Percentiles rank a stretch among this genome's conserved stretches.
Evolutionary conservation across 1,139 yeast genomes (phyloP).

Genomic region (Candida anutae): DNA sequence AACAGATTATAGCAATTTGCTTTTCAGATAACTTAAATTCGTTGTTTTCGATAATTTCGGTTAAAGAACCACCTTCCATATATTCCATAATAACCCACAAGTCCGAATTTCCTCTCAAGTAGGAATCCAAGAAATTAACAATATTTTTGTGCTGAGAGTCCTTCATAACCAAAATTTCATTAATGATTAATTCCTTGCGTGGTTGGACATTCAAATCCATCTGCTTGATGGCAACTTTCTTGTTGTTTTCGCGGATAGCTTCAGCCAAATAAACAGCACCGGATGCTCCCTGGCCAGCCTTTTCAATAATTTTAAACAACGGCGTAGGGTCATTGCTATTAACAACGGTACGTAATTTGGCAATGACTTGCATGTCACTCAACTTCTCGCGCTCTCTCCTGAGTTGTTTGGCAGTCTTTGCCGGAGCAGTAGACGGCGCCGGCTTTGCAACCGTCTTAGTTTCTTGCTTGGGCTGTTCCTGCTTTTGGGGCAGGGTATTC

Average conservation of each 20-base stretch:
- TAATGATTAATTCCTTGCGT: slow-evolving; percentile 79
- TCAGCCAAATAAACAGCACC: slow-evolving; percentile 93
- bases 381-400: slow-evolving; percentile 64
- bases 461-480: no score
- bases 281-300: slow-evolving; percentile 99
- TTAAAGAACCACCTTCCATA: slow-evolving; percentile 50
- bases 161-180: slow-evolving; percentile 43
- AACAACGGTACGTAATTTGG: slow-evolving; percentile 77
- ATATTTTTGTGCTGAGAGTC: slow-evolving; percentile 41
- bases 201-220: slow-evolving; percentile 93
- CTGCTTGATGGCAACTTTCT: slow-evolving; percentile 82
- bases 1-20: slow-evolving; percentile 87
- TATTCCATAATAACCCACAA: slow-evolving; percentile 23
- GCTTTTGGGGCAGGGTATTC: no score
- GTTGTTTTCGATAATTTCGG: slow-evolving; percentile 85
- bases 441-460: slow-evolving; percentile 4
- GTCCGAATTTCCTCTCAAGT: slow-evolving; percentile 34
- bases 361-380: slow-evolving; percentile 82
- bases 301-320: slow-evolving; percentile 77
- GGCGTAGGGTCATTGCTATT: slow-evolving; percentile 78
- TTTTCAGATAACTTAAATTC: slow-evolving; percentile 56
- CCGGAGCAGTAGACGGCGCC: slow-evolving; percentile 17
- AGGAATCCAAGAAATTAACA: slow-evolving; percentile 41
- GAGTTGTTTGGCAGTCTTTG: slow-evolving; percentile 36
- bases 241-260: slow-evolving; percentile 28